Evolutionary conservation across 495 filamentous ascomycete species (phyloP), one percentile per base, ranked within the genome.

Genomic region (Trichoderma virens): DNA sequence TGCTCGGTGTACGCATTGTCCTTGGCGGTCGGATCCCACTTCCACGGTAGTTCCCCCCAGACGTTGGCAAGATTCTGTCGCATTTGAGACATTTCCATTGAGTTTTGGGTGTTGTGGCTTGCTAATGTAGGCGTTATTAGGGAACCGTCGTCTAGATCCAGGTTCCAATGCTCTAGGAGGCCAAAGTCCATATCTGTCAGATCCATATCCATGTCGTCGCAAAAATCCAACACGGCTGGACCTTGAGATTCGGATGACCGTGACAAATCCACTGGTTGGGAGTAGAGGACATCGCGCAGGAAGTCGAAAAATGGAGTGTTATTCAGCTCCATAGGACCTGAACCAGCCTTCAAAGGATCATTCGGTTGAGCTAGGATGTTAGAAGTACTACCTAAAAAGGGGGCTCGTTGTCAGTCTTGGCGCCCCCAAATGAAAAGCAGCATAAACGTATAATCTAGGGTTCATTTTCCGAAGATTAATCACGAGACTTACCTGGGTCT

Each of bases 161-260:
- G 62, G 30, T 86, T 86, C 73, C 85, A 86, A 60, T 80, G 74
- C 47, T 85, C 79, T 1, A 89, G 77, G 16, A 85, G 72, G 0
- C 78, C 78, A 65, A 87, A 83, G 65, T 89, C 86, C 5, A 83
- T 73, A 23, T 86, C 85, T 28, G 83, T 86, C 18, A 88, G 74
- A 38, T 86, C 83, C 18, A 87, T 75, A 64, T 82, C 80, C 39
- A 78, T 73, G 59, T 85, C 76, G 6, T 84, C 77, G 60, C 80
- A 81, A 43, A 83, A 80, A 65, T 79, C 76, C 8, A 81, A 63
- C 9, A 78, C 68, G 30, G 73, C 73, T 13, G 74, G 65, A 0
- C 73, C 75, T 43, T 73, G 74, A n/a, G 69, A 67, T 61, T 76
- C 72, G n/a, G 68, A 67, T 9, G 70, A 30, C 20, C 68, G 68